Conservation (phyloP, 2,329 filamentous ascomycete species). For the Paecilomyces formosus region DNA sequence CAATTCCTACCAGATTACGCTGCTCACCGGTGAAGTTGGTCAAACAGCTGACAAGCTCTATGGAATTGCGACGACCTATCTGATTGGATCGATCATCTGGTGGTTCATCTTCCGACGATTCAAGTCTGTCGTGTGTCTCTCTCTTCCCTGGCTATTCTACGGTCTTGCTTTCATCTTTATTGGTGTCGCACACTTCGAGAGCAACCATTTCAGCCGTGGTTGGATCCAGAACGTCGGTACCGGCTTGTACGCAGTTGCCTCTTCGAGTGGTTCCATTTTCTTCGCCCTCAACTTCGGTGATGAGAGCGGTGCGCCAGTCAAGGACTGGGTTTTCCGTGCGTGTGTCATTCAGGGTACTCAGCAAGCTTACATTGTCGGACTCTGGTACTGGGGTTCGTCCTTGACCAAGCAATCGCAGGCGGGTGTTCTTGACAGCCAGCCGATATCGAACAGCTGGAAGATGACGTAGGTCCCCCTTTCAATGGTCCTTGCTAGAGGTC, state of each 20-base stretch:
- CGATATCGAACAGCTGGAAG: conserved; percentile 37
- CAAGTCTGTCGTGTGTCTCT: conserved; percentile 51
- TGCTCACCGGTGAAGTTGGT: conserved; percentile 57
- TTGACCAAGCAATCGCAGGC: conserved; percentile 22
- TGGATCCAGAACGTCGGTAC: conserved; percentile 57
- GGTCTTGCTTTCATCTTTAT: conserved; percentile 56
- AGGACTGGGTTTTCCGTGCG: conserved; percentile 60
- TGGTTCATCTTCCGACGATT: conserved; percentile 55
- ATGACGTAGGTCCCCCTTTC: conserved; percentile 24
- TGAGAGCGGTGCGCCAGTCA: conserved; percentile 55
- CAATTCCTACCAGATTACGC: conserved; percentile 61
- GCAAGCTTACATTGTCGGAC: conserved; percentile 56
- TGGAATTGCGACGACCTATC: conserved; percentile 53
- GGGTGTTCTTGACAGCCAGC: conserved; percentile 31
- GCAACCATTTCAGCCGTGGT: conserved; percentile 30
- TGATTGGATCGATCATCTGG: conserved; percentile 53
- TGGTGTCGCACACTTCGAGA: conserved; percentile 53
- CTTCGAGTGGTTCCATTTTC: conserved; percentile 56
- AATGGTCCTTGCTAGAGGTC: background rate
- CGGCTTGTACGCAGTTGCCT: conserved; percentile 55
- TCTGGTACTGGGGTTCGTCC: conserved; percentile 61
- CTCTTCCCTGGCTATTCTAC: conserved; percentile 56
- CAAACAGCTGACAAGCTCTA: conserved; percentile 54
- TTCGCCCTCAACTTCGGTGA: conserved; percentile 62
- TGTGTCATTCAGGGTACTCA: conserved; percentile 61